These are phyloP conservation scores for Glycyrrhiza uralensis DNA, from an alignment of 306 rosid species.

Conservation along the genomic window DNA sequence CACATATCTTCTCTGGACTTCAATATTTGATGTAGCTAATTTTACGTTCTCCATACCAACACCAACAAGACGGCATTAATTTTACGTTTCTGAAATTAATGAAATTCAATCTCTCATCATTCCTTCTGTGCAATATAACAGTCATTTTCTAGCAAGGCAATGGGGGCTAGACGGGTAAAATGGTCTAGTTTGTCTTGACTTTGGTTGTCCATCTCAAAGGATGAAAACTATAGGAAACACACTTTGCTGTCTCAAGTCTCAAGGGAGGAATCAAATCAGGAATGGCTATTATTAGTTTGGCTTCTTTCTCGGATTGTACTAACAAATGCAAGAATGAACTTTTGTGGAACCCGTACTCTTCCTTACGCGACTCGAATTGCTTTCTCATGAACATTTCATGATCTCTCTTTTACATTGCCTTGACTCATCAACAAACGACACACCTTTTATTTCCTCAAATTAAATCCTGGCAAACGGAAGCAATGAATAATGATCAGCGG, in stretches of 20 bases:
- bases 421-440: background rate
- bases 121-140: too few species aligned
- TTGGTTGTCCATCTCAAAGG: background rate
- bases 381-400: background rate
- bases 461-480: background rate
- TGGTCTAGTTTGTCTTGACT: background rate
- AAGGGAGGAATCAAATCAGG: conserved; percentile 3
- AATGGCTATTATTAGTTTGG: too few species aligned
- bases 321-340: background rate
- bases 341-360: background rate
- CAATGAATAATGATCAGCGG: background rate
- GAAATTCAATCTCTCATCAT: too few species aligned
- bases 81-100: too few species aligned
- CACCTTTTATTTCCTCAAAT: background rate
- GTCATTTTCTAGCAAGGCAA: too few species aligned
- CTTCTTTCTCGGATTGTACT: background rate
- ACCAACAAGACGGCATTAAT: too few species aligned
- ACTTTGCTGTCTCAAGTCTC: background rate
- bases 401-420: background rate
- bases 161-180: too few species aligned
- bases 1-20: too few species aligned
- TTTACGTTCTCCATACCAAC: too few species aligned
- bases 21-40: too few species aligned
- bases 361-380: background rate
- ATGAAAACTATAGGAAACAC: too few species aligned